Evolutionary conservation across 441 rosid species (phyloP), one percentile per base, ranked within the genome.

Genomic region (Jatropha podagrica): DNA sequence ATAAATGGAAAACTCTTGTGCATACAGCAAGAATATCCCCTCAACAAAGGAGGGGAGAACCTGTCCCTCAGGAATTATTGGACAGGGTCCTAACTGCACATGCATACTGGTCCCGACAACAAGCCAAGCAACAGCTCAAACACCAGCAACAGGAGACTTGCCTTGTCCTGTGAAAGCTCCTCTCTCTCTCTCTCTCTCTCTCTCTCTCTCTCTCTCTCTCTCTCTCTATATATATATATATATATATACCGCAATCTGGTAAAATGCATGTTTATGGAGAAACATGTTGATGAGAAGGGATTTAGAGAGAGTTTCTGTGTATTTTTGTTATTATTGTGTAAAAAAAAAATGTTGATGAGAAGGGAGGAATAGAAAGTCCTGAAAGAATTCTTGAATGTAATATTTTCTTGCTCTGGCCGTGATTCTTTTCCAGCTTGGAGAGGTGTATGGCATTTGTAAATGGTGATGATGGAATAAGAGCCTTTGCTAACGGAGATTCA

Each of bases 21-120:
- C 98, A 94, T 85, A 96, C 98, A 6, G 96, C 98, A 52, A 92
- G 90, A 84, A 96, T 94, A 83, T 87, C 98, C 55, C 99, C 98
- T 10, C 98, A 91, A 70, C 99, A 96, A 84, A 90, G 99, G 87
- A 88, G 99, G 85, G 98, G 98, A 78, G 98, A 92, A 87, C 97
- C 98, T 13, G 98, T 96, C 37, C 98, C 99, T 0, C 97, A 96
- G 83, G 98, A 92, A 78, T 95, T 96, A 58, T 67, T 96, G 74
- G 94, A 96, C 85, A 79, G 99, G 79, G 99, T 96, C 38, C 82
- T 94, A 56, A 83, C 83, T 2, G 98, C 97, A 2, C 99, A 94
- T 54, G 95, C 97, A 14, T 90, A 85, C 82, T 96, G 99, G 97
- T 86, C 94, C 71, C 88, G 90, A 75, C 97, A 94, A 55, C 97